Evolutionary conservation across 2,329 filamentous ascomycete species (phyloP).

Genomic region (Claviceps quebecensis): DNA sequence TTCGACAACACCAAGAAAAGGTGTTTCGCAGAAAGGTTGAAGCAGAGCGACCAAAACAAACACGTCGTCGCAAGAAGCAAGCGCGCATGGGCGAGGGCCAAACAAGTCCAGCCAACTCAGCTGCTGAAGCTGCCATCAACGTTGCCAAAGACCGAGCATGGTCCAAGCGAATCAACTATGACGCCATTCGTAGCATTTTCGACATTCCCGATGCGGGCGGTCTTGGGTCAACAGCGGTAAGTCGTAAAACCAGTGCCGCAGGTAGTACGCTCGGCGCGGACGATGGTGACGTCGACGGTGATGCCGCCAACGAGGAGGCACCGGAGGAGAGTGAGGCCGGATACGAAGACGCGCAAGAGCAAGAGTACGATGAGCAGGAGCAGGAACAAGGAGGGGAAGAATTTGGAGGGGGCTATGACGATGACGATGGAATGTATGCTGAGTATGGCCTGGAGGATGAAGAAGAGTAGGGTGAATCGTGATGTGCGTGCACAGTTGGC

Average conservation of each 20-base stretch:
- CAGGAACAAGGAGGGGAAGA: slow-evolving; percentile 18
- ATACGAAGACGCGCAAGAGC: slow-evolving; percentile 18
- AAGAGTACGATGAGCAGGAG: slow-evolving; percentile 17
- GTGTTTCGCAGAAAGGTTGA: slow-evolving; percentile 58
- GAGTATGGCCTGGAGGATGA: slow-evolving; percentile 13
- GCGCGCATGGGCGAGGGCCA: slow-evolving; percentile 51
- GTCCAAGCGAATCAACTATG: slow-evolving; percentile 65
- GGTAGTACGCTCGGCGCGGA: slow-evolving; percentile 23
- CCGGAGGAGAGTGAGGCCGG: slow-evolving; percentile 23
- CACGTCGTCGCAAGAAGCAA: slow-evolving; percentile 38
- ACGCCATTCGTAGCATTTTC: slow-evolving; percentile 45
- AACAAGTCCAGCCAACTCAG: slow-evolving; percentile 49
- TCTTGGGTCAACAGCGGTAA: slow-evolving; percentile 36
- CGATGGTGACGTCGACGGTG: slow-evolving; percentile 17
- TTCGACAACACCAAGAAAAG: slow-evolving; percentile 76
- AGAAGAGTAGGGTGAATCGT: background rate
- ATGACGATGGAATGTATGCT: slow-evolving; percentile 24
- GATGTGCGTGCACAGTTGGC: background rate
- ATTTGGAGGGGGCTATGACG: slow-evolving; percentile 21
- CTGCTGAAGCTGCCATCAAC: slow-evolving; percentile 54
- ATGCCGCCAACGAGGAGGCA: slow-evolving; percentile 15
- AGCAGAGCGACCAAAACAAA: slow-evolving; percentile 40
- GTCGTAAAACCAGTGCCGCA: slow-evolving; percentile 26
- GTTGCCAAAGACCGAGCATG: slow-evolving; percentile 55
- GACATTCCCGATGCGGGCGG: slow-evolving; percentile 29